Base-by-base conservation (phyloP, 2,329 filamentous ascomycete genomes). In the Cladosporium sp. region DNA sequence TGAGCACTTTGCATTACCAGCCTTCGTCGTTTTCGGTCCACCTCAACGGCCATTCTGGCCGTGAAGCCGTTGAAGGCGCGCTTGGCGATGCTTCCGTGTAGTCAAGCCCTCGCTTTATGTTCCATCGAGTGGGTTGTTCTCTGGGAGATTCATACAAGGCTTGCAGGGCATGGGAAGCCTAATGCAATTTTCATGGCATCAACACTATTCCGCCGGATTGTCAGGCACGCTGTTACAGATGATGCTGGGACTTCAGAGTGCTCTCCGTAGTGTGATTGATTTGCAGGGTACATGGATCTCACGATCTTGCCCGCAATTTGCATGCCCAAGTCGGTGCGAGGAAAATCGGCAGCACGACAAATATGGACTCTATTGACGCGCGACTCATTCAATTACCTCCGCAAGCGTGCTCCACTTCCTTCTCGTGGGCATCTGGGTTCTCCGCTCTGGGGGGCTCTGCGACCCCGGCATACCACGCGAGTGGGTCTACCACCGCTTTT, bases 401-500 rank as follows among this genome's bases (percentile, higher is more conserved):
- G 29, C 8, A 48, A 22, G 32, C 32, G 32, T 33, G 22, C 39
- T n/a, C 45, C 45, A 48, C 45, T 40, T 40, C 20, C 25, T 40
- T 16, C 43, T 39, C 35, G 33, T 47, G 33, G 11, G 22, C 38
- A 8, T 35, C 13, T 16, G 32, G 32, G 32, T 35, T 33, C 41
- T 35, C 41, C 41, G 41, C 41, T 48, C 19, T 48, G 13, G 36
- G 18, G 25, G 20, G 16, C 25, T 32, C 16, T 18, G n/a, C 38
- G 18, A 35, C 45, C 45, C 29, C 27, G 35, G 11, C n/a, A n/a
- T 19, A 48, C 45, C 45, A 48, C 45, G 45, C 36, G 36, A 40
- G 45, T 40, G 45, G 45, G 22, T 39, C 43, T 38, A n/a, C n/a
- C n/a, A n/a, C n/a, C n/a, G n/a, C n/a, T n/a, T n/a, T n/a, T n/a